Conservation (phyloP, 768 basidiomycete species). For the Mycena haematopus region DNA sequence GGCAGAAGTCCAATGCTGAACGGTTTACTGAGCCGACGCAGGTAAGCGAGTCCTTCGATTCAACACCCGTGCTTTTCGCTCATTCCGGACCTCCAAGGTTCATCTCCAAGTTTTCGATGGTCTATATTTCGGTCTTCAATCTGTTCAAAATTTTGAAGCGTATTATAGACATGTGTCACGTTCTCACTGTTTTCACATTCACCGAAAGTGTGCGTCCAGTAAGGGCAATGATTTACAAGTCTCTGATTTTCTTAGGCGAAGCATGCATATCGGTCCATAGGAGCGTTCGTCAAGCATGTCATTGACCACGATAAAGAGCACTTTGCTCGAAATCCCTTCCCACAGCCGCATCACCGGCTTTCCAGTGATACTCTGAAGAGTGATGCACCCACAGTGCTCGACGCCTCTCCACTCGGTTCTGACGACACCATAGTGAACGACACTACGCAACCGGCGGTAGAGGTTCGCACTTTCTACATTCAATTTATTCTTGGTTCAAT, state of each 20-base stretch:
- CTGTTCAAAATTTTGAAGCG: neutral
- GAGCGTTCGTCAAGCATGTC: slow-evolving; percentile 62
- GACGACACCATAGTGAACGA: neutral
- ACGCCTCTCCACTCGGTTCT: neutral
- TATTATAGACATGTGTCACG: slow-evolving; percentile 70
- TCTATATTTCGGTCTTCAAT: slow-evolving; percentile 35
- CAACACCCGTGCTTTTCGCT: neutral
- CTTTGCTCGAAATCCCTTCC: slow-evolving; percentile 53
- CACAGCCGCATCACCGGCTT: slow-evolving; percentile 45
- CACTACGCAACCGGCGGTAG: neutral
- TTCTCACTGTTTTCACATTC: slow-evolving; percentile 75
- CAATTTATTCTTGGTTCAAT: neutral
- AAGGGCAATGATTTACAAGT: neutral
- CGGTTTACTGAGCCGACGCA: slow-evolving; percentile 61
- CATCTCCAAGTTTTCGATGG: slow-evolving; percentile 81
- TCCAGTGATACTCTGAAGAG: slow-evolving; percentile 22
- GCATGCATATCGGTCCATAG: slow-evolving; percentile 65
- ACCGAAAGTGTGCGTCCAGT: slow-evolving; percentile 54
- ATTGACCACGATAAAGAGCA: slow-evolving; percentile 45
- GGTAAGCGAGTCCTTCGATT: slow-evolving; percentile 33
- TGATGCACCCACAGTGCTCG: neutral
- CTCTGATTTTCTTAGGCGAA: slow-evolving; percentile 48
- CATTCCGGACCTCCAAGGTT: slow-evolving; percentile 46
- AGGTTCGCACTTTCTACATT: neutral
- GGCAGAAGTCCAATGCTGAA: slow-evolving; percentile 59